Evolutionary conservation across 1,139 yeast species (phyloP), one percentile per base, ranked within the genome.

Genomic region (Entelexis paramagnoliae): DNA sequence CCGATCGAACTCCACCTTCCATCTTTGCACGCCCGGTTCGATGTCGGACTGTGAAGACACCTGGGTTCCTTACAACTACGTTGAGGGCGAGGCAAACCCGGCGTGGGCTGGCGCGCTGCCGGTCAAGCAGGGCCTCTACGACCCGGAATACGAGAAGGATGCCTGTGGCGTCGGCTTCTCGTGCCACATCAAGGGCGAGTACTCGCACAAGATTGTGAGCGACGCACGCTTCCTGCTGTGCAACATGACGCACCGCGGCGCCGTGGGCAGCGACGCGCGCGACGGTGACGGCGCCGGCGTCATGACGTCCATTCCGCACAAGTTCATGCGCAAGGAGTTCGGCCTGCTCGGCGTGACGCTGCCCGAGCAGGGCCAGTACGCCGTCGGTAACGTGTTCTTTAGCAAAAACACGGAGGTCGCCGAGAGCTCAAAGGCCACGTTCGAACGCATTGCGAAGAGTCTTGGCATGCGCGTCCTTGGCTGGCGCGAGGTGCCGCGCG

Each of bases 211-310:
- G 67, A 88, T 89, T 60, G 91, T 91, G 55, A 81, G 94, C 45
- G 97, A 91, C 71, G 96, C 96, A 43, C 61, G 62, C 57, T 80
- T 78, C 64, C 74, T 91, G 65, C 79, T 91, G 55, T 89, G 97
- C 73, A 91, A 91, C 70, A 91, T 91, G 97, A 85, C 96, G 58
- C 98, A 91, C 69, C 80, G 98, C 72, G 98, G 98, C 66, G 98
- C 98, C 47, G 96, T 89, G 58, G 85, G 87, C 33, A 80, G 94
- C 46, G 95, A 88, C 66, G 95, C 97, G 29, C 80, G 89, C 63
- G 96, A 91, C 66, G 98, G 98, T 70, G 98, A 91, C 67, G 98
- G 98, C 70, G 98, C 98, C 41, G 98, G 98, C 68, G 88, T 91
- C 57, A 79, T 91, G 77, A 79, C 93, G 50, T 83, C 95, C 42